Evolutionary conservation across 805 yeast species (phyloP), one percentile per base, ranked within the genome.

Genomic region (Pichia cephalocereana): DNA sequence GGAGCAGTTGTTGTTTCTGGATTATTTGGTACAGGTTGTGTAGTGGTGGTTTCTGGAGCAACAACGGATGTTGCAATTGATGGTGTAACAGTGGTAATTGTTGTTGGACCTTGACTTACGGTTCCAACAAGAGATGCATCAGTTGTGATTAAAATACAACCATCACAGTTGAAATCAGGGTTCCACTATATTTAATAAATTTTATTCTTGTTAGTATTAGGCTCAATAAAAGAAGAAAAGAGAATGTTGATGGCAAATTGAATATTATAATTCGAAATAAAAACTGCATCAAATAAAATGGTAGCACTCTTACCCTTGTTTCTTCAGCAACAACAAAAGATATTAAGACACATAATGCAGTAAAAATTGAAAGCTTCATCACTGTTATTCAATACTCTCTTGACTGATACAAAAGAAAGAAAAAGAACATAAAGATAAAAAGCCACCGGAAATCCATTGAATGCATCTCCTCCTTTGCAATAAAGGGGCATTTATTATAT

Each of bases 111-210:
- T 11, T 17, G 28, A 41, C 52, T 55, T 15, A 54, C 9, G 3
- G 64, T 61, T 6, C 66, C 64, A 32, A 48, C 54, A 17, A 58
- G 48, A 26, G 58, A 54, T 3, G 50, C 41, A 14, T 57, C 59
- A 2, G 66, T 63, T 7, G 66, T 61, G 45, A 62, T 62, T 26
- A 59, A 26, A 8, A 53, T 46, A 44, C 65, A 59, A 2, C 62
- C 61, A 46, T 49, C 59, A 46, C 65, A 61, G 6, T 54, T 41
- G 42, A 62, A 61, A 12, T 57, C 67, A 6, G 63, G 41, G 40
- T 61, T 60, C 28, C 46, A 56, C 64, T 61, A 40, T 27, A 18
- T 6, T n/a, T 31, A 17, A 38, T 8, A n/a, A 39, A 30, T 19
- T 17, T 30, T 11, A 23, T 36, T 43, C 8, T 39, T 38, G 41